Percentiles rank a stretch among this genome's conserved stretches.
Conservation (phyloP, 192 early-diverging fungal species). For the Phlyctochytrium bullatum region DNA sequence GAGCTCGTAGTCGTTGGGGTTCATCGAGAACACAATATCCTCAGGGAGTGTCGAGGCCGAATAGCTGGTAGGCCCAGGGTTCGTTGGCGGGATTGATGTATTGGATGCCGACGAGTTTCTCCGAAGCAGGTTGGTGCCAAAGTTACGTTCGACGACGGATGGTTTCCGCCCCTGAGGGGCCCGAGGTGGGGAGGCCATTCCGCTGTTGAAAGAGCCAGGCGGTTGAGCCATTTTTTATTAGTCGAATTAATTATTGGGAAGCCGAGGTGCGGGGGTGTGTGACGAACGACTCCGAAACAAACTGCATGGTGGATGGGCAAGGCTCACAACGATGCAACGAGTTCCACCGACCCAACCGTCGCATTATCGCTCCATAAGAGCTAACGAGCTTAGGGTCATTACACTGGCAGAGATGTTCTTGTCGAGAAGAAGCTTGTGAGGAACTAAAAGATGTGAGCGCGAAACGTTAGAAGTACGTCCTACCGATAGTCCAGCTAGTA, state of each 20-base stretch:
- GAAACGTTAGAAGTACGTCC: no score
- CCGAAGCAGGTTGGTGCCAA: not conserved
- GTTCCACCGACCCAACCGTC: not conserved
- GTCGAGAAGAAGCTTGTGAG: not conserved
- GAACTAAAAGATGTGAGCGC: not conserved
- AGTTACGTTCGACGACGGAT: not conserved
- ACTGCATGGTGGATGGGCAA: no score
- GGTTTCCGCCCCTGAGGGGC: not conserved
- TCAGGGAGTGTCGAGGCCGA: not conserved
- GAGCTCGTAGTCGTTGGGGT: slow-evolving; percentile 43
- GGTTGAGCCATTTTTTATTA: no score
- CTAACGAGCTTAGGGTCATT: no score
- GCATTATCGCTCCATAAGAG: not conserved
- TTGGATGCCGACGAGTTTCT: not conserved
- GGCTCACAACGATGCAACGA: no score
- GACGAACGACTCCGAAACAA: no score
- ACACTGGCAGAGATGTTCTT: not conserved
- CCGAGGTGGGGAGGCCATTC: not conserved
- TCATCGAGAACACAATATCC: slow-evolving; percentile 36
- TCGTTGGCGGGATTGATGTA: not conserved
- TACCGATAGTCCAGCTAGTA: no score
- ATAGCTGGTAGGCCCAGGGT: not conserved
- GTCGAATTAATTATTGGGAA: no score
- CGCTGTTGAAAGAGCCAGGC: no score
- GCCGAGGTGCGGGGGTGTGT: no score